Percentiles rank a stretch among this genome's conserved stretches.
Evolutionary conservation across 768 basidiomycete species (phyloP).

Genomic region (Suillus subluteus): DNA sequence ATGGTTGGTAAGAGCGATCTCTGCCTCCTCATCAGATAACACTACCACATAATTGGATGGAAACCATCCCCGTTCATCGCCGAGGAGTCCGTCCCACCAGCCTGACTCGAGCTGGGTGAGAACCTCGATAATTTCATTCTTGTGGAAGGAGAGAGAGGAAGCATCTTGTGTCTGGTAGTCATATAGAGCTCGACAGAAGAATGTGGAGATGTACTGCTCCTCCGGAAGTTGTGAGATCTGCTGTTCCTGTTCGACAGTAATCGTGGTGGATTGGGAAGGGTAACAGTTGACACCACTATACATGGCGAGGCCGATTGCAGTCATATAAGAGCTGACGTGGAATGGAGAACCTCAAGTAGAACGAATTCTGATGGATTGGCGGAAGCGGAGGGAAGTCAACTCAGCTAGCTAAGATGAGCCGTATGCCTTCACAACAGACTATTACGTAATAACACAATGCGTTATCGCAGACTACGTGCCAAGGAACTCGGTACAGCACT

Average conservation of each 20-base stretch:
- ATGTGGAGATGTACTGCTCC: constrained; percentile 64
- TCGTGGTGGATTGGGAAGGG: constrained; percentile 19
- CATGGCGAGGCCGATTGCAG: constrained; percentile 26
- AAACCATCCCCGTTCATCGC: constrained; percentile 94
- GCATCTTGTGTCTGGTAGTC: constrained; percentile 88
- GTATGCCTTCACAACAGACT: constrained; percentile 15
- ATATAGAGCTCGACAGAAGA: constrained; percentile 92
- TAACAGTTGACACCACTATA: constrained; percentile 23
- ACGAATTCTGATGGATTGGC: constrained; percentile 17
- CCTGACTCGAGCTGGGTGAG: constrained; percentile 89
- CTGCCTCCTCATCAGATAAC: constrained; percentile 82
- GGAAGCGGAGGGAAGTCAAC: constrained; percentile 12
- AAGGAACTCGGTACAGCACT: not conserved
- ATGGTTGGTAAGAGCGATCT: constrained; percentile 52
- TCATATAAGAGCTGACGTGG: constrained; percentile 24
- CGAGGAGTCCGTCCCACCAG: constrained; percentile 97
- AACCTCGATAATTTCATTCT: constrained; percentile 92
- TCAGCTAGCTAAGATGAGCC: constrained; percentile 20
- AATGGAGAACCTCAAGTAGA: constrained; percentile 5
- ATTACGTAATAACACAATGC: constrained; percentile 28
- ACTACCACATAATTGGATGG: constrained; percentile 91
- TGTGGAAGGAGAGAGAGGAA: constrained; percentile 86
- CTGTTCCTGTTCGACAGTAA: constrained; percentile 28
- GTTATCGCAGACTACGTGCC: constrained; percentile 9
- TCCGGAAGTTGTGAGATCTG: constrained; percentile 38